Percentiles rank a stretch among this genome's conserved stretches.
Conservation (phyloP, 352 stramenopile species). For the Pythium folliculosum region DNA sequence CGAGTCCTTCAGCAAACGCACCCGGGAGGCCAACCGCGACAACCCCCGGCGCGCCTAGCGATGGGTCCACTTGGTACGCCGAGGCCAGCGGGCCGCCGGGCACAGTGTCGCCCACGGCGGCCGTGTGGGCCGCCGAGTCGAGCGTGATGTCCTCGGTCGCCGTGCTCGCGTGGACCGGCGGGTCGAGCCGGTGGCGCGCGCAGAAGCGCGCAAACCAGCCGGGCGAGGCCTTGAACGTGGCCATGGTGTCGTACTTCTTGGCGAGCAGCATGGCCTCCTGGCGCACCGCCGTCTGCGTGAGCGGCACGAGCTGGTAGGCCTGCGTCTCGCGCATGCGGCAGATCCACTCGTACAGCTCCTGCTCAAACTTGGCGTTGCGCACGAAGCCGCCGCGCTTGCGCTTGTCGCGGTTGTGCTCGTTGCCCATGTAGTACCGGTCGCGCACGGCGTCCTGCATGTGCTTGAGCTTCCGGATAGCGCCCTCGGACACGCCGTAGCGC, state of each 20-base stretch:
- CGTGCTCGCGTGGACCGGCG: conserved; percentile 39
- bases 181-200: conserved; percentile 79
- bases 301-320: conserved; percentile 80
- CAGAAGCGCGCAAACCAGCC: conserved; percentile 90
- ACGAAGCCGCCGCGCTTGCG: conserved; percentile 84
- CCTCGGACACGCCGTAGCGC: conserved; percentile 84
- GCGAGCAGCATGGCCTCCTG: conserved; percentile 83
- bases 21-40: conserved; percentile 1
- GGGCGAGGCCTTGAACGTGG: conserved; percentile 83
- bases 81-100: conserved; percentile 30
- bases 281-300: conserved; percentile 82
- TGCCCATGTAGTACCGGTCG: conserved; percentile 80
- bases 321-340: conserved; percentile 78
- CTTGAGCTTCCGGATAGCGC: conserved; percentile 87
- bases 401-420: conserved; percentile 86
- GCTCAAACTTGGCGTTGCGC: conserved; percentile 82
- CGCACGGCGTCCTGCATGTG: conserved; percentile 87
- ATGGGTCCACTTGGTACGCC: conserved; percentile 30
- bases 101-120: conserved; percentile 31
- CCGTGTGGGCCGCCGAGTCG: conserved; percentile 12
- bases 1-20: conserved; percentile 12
- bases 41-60: background rate
- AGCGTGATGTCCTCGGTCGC: conserved; percentile 22
- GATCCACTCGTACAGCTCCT: conserved; percentile 88
- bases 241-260: conserved; percentile 86